Percentiles rank a stretch among this genome's conserved stretches.
These are phyloP conservation scores for Crithidia bombi DNA, from an alignment of 208 protist genomes.

Conservation along the genomic window DNA sequence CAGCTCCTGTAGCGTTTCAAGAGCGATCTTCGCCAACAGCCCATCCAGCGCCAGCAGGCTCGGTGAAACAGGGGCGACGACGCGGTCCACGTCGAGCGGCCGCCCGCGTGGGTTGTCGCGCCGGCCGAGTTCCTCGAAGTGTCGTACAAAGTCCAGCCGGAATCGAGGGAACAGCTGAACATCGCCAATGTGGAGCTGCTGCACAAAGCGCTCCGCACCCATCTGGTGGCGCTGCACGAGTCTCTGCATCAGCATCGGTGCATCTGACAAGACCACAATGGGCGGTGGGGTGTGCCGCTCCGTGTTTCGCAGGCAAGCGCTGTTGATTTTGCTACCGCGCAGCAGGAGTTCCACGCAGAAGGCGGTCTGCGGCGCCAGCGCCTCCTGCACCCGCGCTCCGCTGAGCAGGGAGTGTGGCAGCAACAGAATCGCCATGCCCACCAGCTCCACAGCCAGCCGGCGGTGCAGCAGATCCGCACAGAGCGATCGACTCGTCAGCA, in stretches of 20 bases:
- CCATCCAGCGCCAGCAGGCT: conserved; percentile 47
- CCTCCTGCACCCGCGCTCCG: conserved; percentile 30
- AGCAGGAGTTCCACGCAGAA: conserved; percentile 81
- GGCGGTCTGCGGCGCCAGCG: conserved; percentile 50
- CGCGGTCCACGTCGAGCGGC: conserved; percentile 62
- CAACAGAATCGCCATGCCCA: conserved; percentile 48
- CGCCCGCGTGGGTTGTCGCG: conserved; percentile 9
- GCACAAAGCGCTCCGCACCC: conserved; percentile 67
- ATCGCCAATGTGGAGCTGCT: conserved; percentile 71
- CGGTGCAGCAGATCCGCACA: conserved; percentile 85
- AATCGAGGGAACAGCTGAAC: conserved; percentile 87
- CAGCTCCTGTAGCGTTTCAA: conserved; percentile 73
- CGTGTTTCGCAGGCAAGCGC: conserved; percentile 7
- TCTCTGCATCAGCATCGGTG: conserved; percentile 58
- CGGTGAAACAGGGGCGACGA: conserved; percentile 44
- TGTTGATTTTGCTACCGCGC: conserved; percentile 24
- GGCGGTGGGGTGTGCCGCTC: conserved; percentile 22
- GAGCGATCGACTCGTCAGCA: conserved; percentile 62
- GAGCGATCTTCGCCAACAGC: conserved; percentile 62
- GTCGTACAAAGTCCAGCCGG: conserved; percentile 72
- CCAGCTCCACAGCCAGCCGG: conserved; percentile 62
- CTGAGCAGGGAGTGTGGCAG: conserved; percentile 36
- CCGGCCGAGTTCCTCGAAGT: conserved; percentile 68
- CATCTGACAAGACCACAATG: conserved; percentile 68
- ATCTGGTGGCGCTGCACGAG: conserved; percentile 70